Evolutionary conservation across 768 basidiomycete species (phyloP), one percentile per base, ranked within the genome.

Genomic region (Tephrocybe sp.): DNA sequence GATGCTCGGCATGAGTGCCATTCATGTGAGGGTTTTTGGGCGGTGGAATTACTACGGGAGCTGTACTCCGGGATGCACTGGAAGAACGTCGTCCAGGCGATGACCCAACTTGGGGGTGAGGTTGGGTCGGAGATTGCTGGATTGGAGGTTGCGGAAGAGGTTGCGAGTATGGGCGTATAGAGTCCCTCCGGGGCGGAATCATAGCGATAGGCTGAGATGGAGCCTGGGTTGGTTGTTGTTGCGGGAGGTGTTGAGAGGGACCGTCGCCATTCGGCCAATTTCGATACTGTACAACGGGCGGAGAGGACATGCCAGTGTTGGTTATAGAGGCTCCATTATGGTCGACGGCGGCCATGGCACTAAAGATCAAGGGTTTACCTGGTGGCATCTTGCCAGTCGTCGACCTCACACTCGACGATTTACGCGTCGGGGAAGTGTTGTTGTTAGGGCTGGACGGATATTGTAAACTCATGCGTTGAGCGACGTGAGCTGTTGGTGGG

Each of bases 351-450:
- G 72, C 69, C 75, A 78, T 81, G 3, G 83, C 80, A 5, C 82
- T 64, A 49, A 87, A 87, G 30, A 88, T 87, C 19, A 82, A 71
- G 1, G 85, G 84, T 17, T 79, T 80, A 16, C 77, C 78, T 49
- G 69, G 72, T 49, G 69, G 72, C 54, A 53, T 57, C 23, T 60
- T 57, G 5, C 40, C 48, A 31, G 56, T 43, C 20, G 53, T 46
- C 14, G 59, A 45, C 23, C 51, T 60, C 54, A 67, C 42, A 45
- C 60, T 66, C 16, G 60, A 38, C 4, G 62, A 50, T 49, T 65
- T 67, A 12, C 62, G 54, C 40, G 54, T 53, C 14, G 59, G 48
- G n/a, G 51, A 54, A 13, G 61, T 46, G 22, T 52, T 57, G 26
- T 22, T 16, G 11, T 55, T n/a, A 23, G 50, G 22, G 32, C 26